These are phyloP conservation scores for Coniochaeta sp. DNA, from an alignment of 2,329 filamentous ascomycete genomes.

Conservation along the genomic window DNA sequence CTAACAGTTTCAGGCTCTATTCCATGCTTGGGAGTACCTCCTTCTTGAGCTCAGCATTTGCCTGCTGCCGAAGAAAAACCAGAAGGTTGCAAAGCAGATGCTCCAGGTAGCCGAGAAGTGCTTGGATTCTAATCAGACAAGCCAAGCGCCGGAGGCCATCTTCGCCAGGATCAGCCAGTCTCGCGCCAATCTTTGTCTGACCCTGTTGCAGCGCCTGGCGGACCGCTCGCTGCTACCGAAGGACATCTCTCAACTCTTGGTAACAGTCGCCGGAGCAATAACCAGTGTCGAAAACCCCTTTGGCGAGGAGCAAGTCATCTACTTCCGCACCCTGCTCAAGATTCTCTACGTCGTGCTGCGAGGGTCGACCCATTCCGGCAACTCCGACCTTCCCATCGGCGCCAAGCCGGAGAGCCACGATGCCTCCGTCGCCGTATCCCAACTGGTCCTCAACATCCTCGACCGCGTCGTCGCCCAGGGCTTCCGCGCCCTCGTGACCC, in stretches of 20 bases:
- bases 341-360: constrained; percentile 78
- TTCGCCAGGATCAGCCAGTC: constrained; percentile 71
- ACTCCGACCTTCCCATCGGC: constrained; percentile 21
- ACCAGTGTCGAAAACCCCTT: constrained; percentile 48
- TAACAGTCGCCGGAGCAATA: constrained; percentile 44
- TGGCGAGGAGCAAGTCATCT: constrained; percentile 46
- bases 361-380: constrained; percentile 43
- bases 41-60: constrained; percentile 73
- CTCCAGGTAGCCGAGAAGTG: constrained; percentile 70
- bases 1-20: constrained; percentile 51
- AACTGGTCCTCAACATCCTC: constrained; percentile 71
- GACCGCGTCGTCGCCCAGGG: constrained; percentile 73
- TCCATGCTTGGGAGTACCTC: constrained; percentile 85
- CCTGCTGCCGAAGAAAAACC: constrained; percentile 38
- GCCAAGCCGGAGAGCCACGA: constrained; percentile 17
- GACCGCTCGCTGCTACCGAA: constrained; percentile 43
- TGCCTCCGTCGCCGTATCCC: constrained; percentile 39
- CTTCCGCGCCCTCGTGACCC: constrained; percentile 72
- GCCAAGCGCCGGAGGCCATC: constrained; percentile 69
- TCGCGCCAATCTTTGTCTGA: constrained; percentile 73
- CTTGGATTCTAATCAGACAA: constrained; percentile 67
- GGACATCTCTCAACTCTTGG: constrained; percentile 45
- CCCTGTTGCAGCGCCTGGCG: constrained; percentile 73
- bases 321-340: constrained; percentile 79
- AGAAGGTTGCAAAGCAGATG: constrained; percentile 60